phyloP scores from a whole-genome alignment of 768 basidiomycete genomes.

The Rossbeevera mucosa region DNA sequence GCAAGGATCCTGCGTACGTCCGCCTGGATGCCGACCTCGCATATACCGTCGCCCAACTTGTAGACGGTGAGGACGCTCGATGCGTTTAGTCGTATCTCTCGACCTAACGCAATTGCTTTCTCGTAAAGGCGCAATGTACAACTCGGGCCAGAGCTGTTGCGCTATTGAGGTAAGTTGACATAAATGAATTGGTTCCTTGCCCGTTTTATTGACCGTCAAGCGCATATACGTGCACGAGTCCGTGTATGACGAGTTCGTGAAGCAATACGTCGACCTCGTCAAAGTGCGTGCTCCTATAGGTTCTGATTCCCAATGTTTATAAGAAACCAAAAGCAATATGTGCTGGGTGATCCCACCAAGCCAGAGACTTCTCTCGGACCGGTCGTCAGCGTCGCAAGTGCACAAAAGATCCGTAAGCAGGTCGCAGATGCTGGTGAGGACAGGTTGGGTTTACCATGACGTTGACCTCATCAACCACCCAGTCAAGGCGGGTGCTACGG shows the following conservation, averaged over 20 bases:
- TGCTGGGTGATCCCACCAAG: slow-evolving; percentile 80
- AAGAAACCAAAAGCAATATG: slow-evolving; percentile 52
- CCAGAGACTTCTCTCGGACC: slow-evolving; percentile 81
- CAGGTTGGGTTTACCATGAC: not conserved
- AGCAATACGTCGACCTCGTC: slow-evolving; percentile 63
- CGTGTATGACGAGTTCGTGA: slow-evolving; percentile 76
- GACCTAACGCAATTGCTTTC: not conserved
- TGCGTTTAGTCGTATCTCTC: not conserved
- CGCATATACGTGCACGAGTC: slow-evolving; percentile 91
- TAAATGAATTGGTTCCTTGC: not conserved
- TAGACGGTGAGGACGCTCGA: slow-evolving; percentile 60
- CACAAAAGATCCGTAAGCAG: slow-evolving; percentile 81
- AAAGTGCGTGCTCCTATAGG: slow-evolving; percentile 43
- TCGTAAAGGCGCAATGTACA: slow-evolving; percentile 79
- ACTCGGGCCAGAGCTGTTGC: slow-evolving; percentile 97
- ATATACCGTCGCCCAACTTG: slow-evolving; percentile 80
- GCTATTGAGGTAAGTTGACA: slow-evolving; percentile 65
- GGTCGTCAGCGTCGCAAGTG: slow-evolving; percentile 85
- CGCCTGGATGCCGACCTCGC: slow-evolving; percentile 78
- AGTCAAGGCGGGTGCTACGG: slow-evolving; percentile 77
- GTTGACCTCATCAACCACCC: not conserved
- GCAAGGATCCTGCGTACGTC: slow-evolving; percentile 98
- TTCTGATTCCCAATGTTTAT: not conserved
- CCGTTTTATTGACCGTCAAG: slow-evolving; percentile 31
- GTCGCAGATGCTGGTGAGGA: slow-evolving; percentile 72